Percentiles rank a stretch among this genome's conserved stretches.
These are phyloP conservation scores for Tylopilus sp. DNA, from an alignment of 768 basidiomycete genomes.

Conservation along the genomic window DNA sequence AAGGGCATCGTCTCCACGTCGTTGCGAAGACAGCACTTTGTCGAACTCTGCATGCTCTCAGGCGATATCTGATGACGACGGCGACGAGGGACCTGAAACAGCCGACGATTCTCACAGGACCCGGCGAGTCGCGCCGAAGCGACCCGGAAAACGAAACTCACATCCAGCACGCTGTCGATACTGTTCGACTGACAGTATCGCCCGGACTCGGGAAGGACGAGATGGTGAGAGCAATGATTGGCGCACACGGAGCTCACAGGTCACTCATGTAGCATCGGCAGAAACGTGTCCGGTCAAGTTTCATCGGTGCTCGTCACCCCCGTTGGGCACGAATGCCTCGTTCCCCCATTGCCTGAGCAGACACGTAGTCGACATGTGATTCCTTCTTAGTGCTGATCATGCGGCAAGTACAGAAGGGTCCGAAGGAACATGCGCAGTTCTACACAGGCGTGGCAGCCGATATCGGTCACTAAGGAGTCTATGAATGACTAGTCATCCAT, in stretches of 20 bases:
- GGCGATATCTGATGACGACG: not conserved
- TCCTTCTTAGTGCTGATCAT: too few species aligned
- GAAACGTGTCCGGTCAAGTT: not conserved
- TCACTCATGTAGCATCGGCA: not conserved
- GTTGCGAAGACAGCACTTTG: not conserved
- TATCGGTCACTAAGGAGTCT: not conserved
- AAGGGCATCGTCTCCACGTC: not conserved
- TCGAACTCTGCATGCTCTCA: not conserved
- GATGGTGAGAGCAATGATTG: slow-evolving; percentile 9
- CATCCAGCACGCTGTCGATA: not conserved
- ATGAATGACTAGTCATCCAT: not conserved
- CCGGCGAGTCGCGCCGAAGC: slow-evolving; percentile 6
- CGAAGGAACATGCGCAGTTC: slow-evolving; percentile 18
- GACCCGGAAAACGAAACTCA: not conserved
- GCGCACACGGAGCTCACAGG: slow-evolving; percentile 7
- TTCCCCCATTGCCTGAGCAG: not conserved
- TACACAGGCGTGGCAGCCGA: slow-evolving; percentile 15
- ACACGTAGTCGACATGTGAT: slow-evolving; percentile 1
- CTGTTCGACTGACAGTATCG: not conserved
- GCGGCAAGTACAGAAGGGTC: not conserved
- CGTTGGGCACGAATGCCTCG: not conserved
- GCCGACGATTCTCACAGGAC: slow-evolving; percentile 7
- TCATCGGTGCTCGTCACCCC: slow-evolving; percentile 8
- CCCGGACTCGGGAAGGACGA: slow-evolving; percentile 1
- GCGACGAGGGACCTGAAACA: not conserved